Base-by-base conservation (phyloP, 2,329 filamentous ascomycete species). In the Drechslerella coelobrocha region DNA sequence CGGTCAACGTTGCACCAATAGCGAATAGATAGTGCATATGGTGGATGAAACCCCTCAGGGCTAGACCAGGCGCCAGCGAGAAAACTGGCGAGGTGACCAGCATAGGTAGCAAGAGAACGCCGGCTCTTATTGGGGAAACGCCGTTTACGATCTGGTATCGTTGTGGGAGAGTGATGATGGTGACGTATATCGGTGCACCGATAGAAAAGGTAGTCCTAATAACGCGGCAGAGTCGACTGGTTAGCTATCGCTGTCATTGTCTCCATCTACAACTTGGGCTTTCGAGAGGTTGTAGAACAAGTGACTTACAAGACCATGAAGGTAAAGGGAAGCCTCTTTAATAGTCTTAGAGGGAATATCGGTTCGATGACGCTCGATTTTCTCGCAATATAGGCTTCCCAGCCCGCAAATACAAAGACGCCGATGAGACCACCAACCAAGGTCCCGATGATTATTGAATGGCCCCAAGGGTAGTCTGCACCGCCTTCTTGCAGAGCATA, bases 401-500 rank as follows among this genome's bases (percentile, higher is more conserved):
- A 77, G 76, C 79, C 79, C 8, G 72, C 61, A 56, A 79, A 75
- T 55, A 80, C 78, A 2, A 73, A 73, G 29, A 77, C 61, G 73
- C 76, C 78, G 14, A 74, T 69, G 29, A 78, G 21, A 50, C 57
- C 62, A 9, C 73, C 72, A 1, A 75, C 39, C 0, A 77, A 54
- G 1, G 76, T 77, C 8, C 75, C 72, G 2, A 82, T 77, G 2
- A 83, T 78, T 3, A 78, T 69, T 0, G 77, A 76, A 45, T 79
- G 81, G 6, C 71, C 75, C 82, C 82, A 84, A 2, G 79, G 73
- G 54, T 81, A 82, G 4, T 76, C 76, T 17, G 78, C 74, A 3
- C 82, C 81, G 4, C 76, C 81, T 71, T 82, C 78, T 50, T 84
- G 79, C 12, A 84, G 76, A 0, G 79, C 81, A 39, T 82, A 80